Base-by-base conservation (phyloP, 306 rosid species). In the Oemleria cerasiformis region DNA sequence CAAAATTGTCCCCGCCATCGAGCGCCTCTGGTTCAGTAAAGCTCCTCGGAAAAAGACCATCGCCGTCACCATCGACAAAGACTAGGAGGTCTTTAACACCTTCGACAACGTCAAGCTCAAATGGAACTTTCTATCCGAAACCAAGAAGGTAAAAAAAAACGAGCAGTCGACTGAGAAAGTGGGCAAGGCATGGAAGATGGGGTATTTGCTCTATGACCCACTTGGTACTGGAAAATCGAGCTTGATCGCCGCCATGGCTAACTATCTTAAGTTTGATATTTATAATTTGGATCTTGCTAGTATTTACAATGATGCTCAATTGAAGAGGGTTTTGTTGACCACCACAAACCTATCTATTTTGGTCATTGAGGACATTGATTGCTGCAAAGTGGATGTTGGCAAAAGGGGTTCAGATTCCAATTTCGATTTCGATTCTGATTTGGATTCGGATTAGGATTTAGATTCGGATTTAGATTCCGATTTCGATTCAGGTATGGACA, bases 191-290 rank as follows among this genome's bases (percentile, higher is more conserved):
- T 83, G 87, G 87, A 83, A 83, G 54, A 64, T 82, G 54, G 87
- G 80, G 39, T 83, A 83, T 16, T 65, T 83, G 74, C 38, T 79
- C 43, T 83, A 79, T 39, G 80, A 84, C 40, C 84, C 80, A 0
- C 80, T 76, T 5, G 80, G 80, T 5, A 77, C 84, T 1, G 78
- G 84, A 0, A 83, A 80, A 45, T 84, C 84, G 0, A 80, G 80
- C 64, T 70, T 83, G 70, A 40, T 83, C 36, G 87, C 87, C 0
- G 87, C 87, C 45, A 77, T 83, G 87, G 87, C 87, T 63, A 83
- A 83, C 47, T 77, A 80, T 66, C 78, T 80, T 53, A 84, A 80
- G 75, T 84, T 84, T 40, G 80, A 80, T 42, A 62, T 80, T 21
- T 83, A 74, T 38, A 82, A 83, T 49, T 63, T 83, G 73, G 87